Evolutionary conservation across 371 early-diverging fungal species (phyloP), one percentile per base, ranked within the genome.

Genomic region (Haplosporangium sp.): DNA sequence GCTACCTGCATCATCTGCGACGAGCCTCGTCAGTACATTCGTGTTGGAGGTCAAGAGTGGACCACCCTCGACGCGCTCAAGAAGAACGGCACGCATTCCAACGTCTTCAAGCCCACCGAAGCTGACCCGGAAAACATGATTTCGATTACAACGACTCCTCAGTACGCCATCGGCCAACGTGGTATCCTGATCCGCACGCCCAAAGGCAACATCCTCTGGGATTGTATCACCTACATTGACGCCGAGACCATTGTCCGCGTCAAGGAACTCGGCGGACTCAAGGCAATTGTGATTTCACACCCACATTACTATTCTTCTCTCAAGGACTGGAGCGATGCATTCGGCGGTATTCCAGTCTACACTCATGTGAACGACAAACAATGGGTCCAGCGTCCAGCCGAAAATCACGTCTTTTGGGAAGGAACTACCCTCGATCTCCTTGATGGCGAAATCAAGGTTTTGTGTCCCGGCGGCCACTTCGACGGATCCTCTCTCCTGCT

Each of bases 11-110:
- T 66, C 55, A 75, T 75, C 47, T 75, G 76, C 57, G 67, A 69
- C 20, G 76, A 75, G 21, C 76, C 76, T 11, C 76, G 79, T 12
- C 79, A 77, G 58, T 73, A 73, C n/a, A 59, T 77, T 29, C 71
- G 73, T 29, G 14, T 4, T 1, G 63, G 64, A 1, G 79, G 79
- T 8, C 79, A 77, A n/a, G 66, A 72, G 40, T 77, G 79, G 79
- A 77, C 73, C 16, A 73, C 79, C 1, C 68, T 77, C 14, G 64
- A 68, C 7, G 60, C 47, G 21, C 41, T 79, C 55, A 47, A 57
- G 52, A 38, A 61, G 20, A 41, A 43, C 40, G 69, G 61, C 40
- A 70, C 67, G 37, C 59, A 79, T 61, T 46, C 62, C 23, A 73
- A 73, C 38, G 59, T 29, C 42, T 73, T 79, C 29, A 73, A 45